A percentile compares a stretch with the other conserved stretches of the same genome.
phyloP scores from a whole-genome alignment of 108 stramenopile genomes.

The Nitzschia sp. region DNA sequence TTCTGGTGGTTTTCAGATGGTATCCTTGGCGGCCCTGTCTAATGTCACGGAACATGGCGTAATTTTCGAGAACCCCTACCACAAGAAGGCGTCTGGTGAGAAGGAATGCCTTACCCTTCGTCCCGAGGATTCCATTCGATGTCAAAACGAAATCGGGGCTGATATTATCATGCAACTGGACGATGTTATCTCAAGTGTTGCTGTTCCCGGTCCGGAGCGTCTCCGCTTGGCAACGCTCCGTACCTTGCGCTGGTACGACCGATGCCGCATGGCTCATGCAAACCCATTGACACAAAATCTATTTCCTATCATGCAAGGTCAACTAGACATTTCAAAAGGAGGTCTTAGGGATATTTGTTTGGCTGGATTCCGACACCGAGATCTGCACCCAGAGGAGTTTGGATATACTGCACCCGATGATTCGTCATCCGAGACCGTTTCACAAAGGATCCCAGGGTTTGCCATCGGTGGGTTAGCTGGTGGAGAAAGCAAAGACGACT shows the following conservation, averaged over 20 bases:
- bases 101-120: slow-evolving; percentile 74
- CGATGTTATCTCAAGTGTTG: slow-evolving; percentile 88
- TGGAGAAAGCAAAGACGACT: slow-evolving; percentile 94
- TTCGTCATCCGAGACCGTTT: not conserved
- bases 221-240: slow-evolving; percentile 88
- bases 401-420: not conserved
- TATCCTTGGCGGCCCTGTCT: slow-evolving; percentile 88
- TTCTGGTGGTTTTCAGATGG: slow-evolving; percentile 99
- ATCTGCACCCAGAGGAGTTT: slow-evolving; percentile 14
- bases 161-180: slow-evolving; percentile 98
- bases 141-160: slow-evolving; percentile 93
- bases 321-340: slow-evolving; percentile 85
- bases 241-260: slow-evolving; percentile 94
- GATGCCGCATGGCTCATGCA: slow-evolving; percentile 86
- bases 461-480: slow-evolving; percentile 97
- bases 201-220: slow-evolving; percentile 54
- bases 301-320: slow-evolving; percentile 96
- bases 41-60: slow-evolving; percentile 96
- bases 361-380: slow-evolving; percentile 82
- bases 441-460: slow-evolving; percentile 82
- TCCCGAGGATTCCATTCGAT: slow-evolving; percentile 92
- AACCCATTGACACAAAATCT: slow-evolving; percentile 70
- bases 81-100: slow-evolving; percentile 10
- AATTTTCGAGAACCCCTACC: slow-evolving; percentile 86
- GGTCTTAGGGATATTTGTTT: slow-evolving; percentile 93